Evolutionary conservation across 768 basidiomycete species (phyloP), one percentile per base, ranked within the genome.

Genomic region (Tubosaeta sp.): DNA sequence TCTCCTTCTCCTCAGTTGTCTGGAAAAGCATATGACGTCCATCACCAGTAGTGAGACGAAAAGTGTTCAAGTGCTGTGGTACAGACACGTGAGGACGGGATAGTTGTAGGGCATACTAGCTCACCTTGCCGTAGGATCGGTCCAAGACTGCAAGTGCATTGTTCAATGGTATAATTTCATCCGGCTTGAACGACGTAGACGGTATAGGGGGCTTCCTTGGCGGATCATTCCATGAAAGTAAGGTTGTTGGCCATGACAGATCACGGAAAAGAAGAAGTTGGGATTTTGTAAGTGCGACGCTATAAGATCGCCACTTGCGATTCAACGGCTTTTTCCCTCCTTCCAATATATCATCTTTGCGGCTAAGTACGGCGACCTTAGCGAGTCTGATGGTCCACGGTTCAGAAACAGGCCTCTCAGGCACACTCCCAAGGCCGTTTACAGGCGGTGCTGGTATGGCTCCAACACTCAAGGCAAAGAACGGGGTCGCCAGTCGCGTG

Each of bases 251-350:
- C 81, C 78, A 84, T 13, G 77, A 61, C 3, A 78, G 65, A 67
- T 92, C 89, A 25, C 87, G 86, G 71, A 93, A 94, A 66, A 98
- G 87, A 40, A 97, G 77, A 4, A 99, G 74, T 60, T 97, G 95
- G 5, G 92, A 94, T 22, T 83, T 86, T 4, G 93, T 94, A 49
- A 99, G 74, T 44, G 94, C 76, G 9, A 93, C 88, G 54, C 82
- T 85, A 78, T 86, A 94, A 11, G 81, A 70, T 60, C 79, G 85
- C 96, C 96, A 98, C 71, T 94, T 98, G 44, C 91, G 78, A 60
- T 79, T 86, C 41, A 73, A 70, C 1, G 84, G 73, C 59, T 84
- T 91, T 69, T 80, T 90, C 12, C 91, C 89, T 4, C 87, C 83
- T 56, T 89, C 87, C 7, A 80, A 55, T 1, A 81, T 61, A 56